Percentiles rank a stretch among this genome's conserved stretches.
phyloP scores from a whole-genome alignment of 345 rosid species.

The Gossypium anomalum region DNA sequence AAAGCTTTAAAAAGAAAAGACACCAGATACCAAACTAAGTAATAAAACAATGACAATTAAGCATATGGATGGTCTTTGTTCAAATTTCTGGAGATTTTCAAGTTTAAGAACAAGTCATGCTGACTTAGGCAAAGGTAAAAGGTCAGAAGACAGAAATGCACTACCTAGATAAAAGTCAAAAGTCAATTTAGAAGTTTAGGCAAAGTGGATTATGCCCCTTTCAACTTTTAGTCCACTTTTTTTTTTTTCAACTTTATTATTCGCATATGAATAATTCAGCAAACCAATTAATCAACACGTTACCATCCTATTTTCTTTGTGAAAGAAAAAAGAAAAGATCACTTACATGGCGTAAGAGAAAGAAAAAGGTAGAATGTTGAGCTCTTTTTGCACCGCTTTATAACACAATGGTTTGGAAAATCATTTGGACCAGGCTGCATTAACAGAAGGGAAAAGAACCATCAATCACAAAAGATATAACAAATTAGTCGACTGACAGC shows the following conservation, averaged over 20 bases:
- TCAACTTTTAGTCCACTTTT: not conserved
- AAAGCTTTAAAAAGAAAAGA: not conserved
- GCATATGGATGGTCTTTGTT: not conserved
- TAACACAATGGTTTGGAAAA: slow-evolving; percentile 64
- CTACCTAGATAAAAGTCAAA: slow-evolving; percentile 4
- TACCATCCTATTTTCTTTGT: not conserved
- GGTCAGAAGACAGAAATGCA: not conserved
- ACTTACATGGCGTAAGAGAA: slow-evolving; percentile 70
- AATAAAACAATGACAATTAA: not conserved
- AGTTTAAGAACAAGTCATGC: slow-evolving; percentile 24
- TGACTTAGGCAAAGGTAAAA: slow-evolving; percentile 13
- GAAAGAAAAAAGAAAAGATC: not conserved
- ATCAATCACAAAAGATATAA: slow-evolving; percentile 9
- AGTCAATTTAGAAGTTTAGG: slow-evolving; percentile 31
- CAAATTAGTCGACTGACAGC: not conserved
- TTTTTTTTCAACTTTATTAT: not conserved
- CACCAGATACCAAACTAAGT: not conserved
- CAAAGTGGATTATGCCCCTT: slow-evolving; percentile 17
- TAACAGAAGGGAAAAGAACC: slow-evolving; percentile 4
- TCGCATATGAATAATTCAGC: not conserved
- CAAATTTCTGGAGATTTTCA: not conserved
- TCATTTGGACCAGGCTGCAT: slow-evolving; percentile 49
- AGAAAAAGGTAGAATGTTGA: slow-evolving; percentile 76
- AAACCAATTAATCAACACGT: not conserved
- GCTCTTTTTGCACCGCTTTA: slow-evolving; percentile 66